phyloP scores from a whole-genome alignment of 768 basidiomycete species.

The Lyophyllum atratum region DNA sequence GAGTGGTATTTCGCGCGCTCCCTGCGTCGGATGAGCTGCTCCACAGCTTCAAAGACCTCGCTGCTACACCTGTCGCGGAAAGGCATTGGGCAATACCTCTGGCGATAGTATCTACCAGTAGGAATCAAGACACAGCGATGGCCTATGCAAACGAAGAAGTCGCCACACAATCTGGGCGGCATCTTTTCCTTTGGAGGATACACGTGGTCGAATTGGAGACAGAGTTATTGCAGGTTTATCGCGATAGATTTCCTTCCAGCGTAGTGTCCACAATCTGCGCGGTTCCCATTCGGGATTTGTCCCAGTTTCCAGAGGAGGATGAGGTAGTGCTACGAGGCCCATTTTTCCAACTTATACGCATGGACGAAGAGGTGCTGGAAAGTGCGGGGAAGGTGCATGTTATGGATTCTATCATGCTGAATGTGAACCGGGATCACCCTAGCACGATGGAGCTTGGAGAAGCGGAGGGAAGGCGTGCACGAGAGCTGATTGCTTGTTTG shows the following conservation, averaged over 20 bases:
- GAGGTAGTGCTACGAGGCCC: conserved; percentile 24
- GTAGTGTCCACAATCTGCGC: conserved; percentile 24
- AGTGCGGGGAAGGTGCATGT: conserved; percentile 10
- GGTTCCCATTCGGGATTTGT: conserved; percentile 21
- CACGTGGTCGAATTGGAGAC: conserved; percentile 17
- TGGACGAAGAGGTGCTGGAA: conserved; percentile 13
- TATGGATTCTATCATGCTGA: conserved; percentile 22
- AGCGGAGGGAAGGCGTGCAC: conserved; percentile 16
- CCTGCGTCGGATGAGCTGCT: conserved; percentile 16
- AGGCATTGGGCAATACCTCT: conserved; percentile 25
- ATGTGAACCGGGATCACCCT: conserved; percentile 22
- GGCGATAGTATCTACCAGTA: conserved; percentile 20
- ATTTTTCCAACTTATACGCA: conserved; percentile 23
- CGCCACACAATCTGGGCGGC: not conserved
- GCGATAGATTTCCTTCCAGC: conserved; percentile 17
- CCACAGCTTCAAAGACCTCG: conserved; percentile 16
- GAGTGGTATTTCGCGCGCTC: conserved; percentile 20
- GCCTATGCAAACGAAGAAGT: conserved; percentile 13
- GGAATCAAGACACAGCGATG: conserved; percentile 13
- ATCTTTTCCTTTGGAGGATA: conserved; percentile 20
- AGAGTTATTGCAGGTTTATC: conserved; percentile 16
- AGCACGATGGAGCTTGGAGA: conserved; percentile 25
- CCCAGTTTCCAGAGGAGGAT: conserved; percentile 20
- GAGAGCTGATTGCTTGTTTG: conserved; percentile 17
- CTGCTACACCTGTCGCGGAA: conserved; percentile 19